A percentile compares a stretch with the other conserved stretches of the same genome.
Conservation (phyloP, 2,329 filamentous ascomycete genomes). For the Achaetomium macrosporum region DNA sequence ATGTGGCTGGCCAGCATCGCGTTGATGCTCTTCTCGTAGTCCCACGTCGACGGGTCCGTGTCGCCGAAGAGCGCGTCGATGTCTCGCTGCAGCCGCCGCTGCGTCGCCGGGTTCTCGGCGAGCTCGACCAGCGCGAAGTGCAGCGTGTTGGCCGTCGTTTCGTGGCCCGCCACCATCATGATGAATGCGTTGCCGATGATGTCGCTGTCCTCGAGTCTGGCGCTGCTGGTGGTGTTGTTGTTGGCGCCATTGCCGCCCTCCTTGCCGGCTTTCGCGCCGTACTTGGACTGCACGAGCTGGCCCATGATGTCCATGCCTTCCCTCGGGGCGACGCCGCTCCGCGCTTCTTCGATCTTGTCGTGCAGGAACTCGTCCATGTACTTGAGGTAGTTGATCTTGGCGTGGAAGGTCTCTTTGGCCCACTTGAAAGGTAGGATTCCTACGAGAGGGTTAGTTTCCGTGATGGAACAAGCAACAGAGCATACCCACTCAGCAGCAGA, state of each 20-base stretch:
- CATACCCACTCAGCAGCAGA: constrained; percentile 27
- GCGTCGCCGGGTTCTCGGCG: constrained; percentile 57
- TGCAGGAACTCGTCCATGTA: constrained; percentile 67
- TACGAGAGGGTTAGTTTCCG: constrained; percentile 20
- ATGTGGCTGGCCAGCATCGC: constrained; percentile 62
- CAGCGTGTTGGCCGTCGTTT: constrained; percentile 70
- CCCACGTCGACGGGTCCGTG: constrained; percentile 56
- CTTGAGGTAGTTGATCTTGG: constrained; percentile 56
- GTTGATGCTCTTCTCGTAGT: constrained; percentile 62
- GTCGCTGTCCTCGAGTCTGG: constrained; percentile 51
- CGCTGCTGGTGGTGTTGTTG: not conserved
- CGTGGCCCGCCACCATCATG: constrained; percentile 68
- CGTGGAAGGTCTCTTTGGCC: constrained; percentile 46
- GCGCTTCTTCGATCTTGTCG: constrained; percentile 47
- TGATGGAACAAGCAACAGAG: constrained; percentile 39
- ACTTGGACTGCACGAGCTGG: constrained; percentile 42
- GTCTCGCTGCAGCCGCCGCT: constrained; percentile 62
- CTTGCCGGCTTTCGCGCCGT: constrained; percentile 26
- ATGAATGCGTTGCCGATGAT: constrained; percentile 68
- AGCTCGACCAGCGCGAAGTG: constrained; percentile 66
- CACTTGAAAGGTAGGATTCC: constrained; percentile 44
- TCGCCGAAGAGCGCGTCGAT: constrained; percentile 59
- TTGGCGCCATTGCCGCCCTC: not conserved
- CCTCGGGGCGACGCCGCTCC: constrained; percentile 28
- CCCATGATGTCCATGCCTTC: constrained; percentile 50